Conservation (phyloP, 1,284 basidiomycete genomes). For the Malassezia equina region DNA sequence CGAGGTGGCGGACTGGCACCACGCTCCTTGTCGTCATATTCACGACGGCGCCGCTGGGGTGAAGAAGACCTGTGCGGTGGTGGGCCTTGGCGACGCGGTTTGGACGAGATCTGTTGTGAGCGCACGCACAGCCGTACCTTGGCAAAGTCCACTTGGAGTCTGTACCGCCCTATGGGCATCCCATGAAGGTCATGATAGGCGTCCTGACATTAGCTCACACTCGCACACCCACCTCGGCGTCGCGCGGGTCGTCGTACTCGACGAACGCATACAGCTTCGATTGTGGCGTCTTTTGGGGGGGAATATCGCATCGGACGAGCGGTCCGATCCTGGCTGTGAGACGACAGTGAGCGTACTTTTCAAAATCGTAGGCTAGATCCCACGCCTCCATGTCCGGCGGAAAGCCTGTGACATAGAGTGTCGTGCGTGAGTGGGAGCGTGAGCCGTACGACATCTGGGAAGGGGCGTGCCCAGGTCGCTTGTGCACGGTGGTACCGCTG, state of each 20-base stretch:
- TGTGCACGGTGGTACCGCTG: neutral
- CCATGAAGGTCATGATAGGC: constrained; percentile 40
- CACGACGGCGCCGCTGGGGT: neutral
- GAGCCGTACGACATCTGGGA: neutral
- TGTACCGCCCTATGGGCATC: constrained; percentile 30
- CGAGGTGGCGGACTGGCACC: neutral
- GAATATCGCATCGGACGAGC: constrained; percentile 40
- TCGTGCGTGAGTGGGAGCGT: constrained; percentile 6
- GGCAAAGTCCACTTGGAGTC: constrained; percentile 35
- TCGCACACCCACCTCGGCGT: constrained; percentile 22
- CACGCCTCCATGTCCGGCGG: constrained; percentile 35
- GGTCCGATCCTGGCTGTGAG: constrained; percentile 25
- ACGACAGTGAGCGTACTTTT: constrained; percentile 8
- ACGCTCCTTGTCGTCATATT: neutral
- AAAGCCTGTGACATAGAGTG: constrained; percentile 33
- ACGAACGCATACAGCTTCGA: constrained; percentile 37
- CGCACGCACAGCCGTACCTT: constrained; percentile 15
- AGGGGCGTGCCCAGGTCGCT: neutral
- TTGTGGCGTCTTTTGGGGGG: constrained; percentile 27
- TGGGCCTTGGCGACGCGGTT: neutral
- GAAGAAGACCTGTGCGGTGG: neutral
- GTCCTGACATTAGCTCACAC: constrained; percentile 9
- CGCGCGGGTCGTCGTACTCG: constrained; percentile 37
- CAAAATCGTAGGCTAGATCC: constrained; percentile 40
- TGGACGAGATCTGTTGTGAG: neutral